A percentile compares a stretch with the other conserved stretches of the same genome.
phyloP scores from a whole-genome alignment of 2,329 filamentous ascomycete species.

The Colletotrichum viniferum region DNA sequence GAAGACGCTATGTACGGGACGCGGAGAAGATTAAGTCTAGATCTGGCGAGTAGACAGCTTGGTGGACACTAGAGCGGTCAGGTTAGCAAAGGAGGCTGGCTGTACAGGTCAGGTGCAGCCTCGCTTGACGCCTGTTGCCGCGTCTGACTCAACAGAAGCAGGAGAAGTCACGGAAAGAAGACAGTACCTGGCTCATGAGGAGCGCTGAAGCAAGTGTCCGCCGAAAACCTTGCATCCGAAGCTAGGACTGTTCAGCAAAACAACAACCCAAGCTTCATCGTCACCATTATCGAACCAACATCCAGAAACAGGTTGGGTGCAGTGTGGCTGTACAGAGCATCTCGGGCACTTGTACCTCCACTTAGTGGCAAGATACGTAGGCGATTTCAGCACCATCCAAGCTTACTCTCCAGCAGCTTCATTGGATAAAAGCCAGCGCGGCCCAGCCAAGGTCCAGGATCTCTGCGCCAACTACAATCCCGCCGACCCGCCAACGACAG shows the following conservation, averaged over 20 bases:
- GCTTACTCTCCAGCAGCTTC: neutral
- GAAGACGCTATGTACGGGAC: neutral
- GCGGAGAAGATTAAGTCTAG: neutral
- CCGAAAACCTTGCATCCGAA: neutral
- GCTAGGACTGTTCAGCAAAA: neutral
- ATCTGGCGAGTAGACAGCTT: neutral
- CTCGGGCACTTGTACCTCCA: neutral
- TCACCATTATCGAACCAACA: neutral
- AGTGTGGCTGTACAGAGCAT: neutral
- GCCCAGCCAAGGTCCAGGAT: neutral
- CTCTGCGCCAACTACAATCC: neutral
- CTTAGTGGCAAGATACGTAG: neutral
- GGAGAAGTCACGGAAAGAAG: neutral
- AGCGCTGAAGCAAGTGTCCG: neutral
- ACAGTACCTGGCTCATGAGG: neutral
- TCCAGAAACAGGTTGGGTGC: neutral
- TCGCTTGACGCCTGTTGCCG: neutral
- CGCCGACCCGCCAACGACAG: neutral
- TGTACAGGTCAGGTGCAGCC: conserved; percentile 17
- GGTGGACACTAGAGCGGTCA: neutral
- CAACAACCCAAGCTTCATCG: neutral
- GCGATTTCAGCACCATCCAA: neutral
- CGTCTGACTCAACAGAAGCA: neutral
- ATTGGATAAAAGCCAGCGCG: conserved; percentile 2
- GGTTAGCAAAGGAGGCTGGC: conserved; percentile 16